Evolutionary conservation across 78 protist genomes (phyloP).

Genomic region (Chrysochromulina tobinii): DNA sequence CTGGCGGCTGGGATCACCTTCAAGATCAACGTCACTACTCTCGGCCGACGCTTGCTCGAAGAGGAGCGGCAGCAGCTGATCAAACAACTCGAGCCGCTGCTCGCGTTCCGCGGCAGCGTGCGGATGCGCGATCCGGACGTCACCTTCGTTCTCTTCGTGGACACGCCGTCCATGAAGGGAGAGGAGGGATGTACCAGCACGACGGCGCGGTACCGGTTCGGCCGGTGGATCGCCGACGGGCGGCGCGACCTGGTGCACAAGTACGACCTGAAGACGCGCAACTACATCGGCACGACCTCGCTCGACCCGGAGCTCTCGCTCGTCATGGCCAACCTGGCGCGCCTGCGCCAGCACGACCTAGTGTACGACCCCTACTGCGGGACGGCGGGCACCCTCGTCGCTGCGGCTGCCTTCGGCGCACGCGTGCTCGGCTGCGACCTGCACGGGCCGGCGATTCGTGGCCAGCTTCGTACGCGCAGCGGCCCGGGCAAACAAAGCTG

Average conservation of each 20-base stretch:
- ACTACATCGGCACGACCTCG: constrained; percentile 66
- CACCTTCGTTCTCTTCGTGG: background rate
- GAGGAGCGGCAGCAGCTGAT: background rate
- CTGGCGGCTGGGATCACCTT: background rate
- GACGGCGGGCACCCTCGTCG: constrained; percentile 42
- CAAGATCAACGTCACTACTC: no score
- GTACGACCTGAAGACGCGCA: constrained; percentile 18
- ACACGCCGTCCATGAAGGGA: background rate
- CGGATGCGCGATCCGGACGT: background rate
- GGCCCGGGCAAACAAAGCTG: no score
- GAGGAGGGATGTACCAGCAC: background rate
- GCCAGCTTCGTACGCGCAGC: background rate
- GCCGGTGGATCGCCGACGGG: background rate
- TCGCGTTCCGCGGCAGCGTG: background rate
- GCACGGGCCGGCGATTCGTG: constrained; percentile 34
- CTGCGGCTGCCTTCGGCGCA: constrained; percentile 43
- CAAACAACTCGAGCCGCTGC: no score
- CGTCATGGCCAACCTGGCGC: constrained; percentile 46
- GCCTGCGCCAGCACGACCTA: background rate
- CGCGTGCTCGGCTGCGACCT: constrained; percentile 51
- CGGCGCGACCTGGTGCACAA: background rate
- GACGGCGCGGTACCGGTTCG: background rate
- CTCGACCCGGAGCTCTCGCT: constrained; percentile 61
- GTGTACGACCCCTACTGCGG: constrained; percentile 64
- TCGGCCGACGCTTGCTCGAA: background rate